Evolutionary conservation across 306 rosid species (phyloP).

Genomic region (Cucumis sativus): Cucumber_9930_V3 NC_026657.2:34548001-34548500

Average conservation of each 20-base stretch:
- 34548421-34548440: background rate
- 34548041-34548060: constrained; percentile 32
- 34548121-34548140: background rate
- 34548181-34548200: background rate
- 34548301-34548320: constrained; percentile 52
- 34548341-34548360: constrained; percentile 93
- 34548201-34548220: background rate
- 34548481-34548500: too few relatives aligned
- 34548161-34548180: background rate
- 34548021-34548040: background rate
- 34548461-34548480: background rate
- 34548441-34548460: background rate
- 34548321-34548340: constrained; percentile 54
- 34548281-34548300: constrained; percentile 69
- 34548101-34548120: constrained; percentile 27
- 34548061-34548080: constrained; percentile 33
- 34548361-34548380: constrained; percentile 30
- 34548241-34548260: constrained; percentile 56
- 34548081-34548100: constrained; percentile 49
- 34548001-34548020: constrained; percentile 10
- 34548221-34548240: constrained; percentile 60
- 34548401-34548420: background rate
- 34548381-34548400: background rate
- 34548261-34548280: constrained; percentile 62
- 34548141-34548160: background rate